Percentiles rank a stretch among this genome's conserved stretches.
Conservation (phyloP, 1,284 basidiomycete genomes). For the Ustilago curta region DNA sequence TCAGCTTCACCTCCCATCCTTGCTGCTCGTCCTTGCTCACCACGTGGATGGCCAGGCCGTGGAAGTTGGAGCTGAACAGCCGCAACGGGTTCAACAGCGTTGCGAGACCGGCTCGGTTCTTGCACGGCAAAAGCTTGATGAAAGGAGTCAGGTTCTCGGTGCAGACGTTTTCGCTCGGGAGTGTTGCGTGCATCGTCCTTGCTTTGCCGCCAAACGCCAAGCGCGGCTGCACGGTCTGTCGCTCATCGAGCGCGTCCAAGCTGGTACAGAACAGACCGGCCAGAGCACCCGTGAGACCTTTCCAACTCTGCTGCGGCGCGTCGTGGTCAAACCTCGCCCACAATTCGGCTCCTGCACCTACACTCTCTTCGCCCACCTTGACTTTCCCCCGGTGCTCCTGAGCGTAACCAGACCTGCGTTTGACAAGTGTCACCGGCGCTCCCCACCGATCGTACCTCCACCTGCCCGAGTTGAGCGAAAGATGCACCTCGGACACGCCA, state of each 20-base stretch:
- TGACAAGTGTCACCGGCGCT: conserved; percentile 29
- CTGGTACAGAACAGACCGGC: conserved; percentile 95
- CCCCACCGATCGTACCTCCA: conserved; percentile 88
- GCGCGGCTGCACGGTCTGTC: conserved; percentile 45
- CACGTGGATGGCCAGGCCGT: conserved; percentile 81
- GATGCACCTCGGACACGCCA: conserved; percentile 84
- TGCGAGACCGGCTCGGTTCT: conserved; percentile 85
- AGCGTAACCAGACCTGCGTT: conserved; percentile 2
- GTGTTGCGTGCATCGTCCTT: conserved; percentile 42
- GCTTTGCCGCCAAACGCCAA: conserved; percentile 10
- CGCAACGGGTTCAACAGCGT: conserved; percentile 84
- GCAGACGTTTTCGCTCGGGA: conserved; percentile 72
- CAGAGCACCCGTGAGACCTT: conserved; percentile 84
- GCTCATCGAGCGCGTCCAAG: conserved; percentile 73
- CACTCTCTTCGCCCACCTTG: conserved; percentile 73
- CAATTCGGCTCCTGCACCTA: conserved; percentile 86
- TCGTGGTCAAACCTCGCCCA: conserved; percentile 77
- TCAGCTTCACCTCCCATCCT: conserved; percentile 77
- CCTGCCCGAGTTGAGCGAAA: conserved; percentile 85
- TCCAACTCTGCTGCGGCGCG: conserved; percentile 74
- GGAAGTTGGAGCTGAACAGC: conserved; percentile 87
- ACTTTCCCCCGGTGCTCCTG: neutral
- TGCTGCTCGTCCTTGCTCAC: conserved; percentile 53
- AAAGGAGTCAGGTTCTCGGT: conserved; percentile 98
- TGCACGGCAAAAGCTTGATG: conserved; percentile 92